These are phyloP conservation scores for Pseudogymnoascus sp. DNA, from an alignment of 2,329 filamentous ascomycete species.

Conservation along the genomic window DNA sequence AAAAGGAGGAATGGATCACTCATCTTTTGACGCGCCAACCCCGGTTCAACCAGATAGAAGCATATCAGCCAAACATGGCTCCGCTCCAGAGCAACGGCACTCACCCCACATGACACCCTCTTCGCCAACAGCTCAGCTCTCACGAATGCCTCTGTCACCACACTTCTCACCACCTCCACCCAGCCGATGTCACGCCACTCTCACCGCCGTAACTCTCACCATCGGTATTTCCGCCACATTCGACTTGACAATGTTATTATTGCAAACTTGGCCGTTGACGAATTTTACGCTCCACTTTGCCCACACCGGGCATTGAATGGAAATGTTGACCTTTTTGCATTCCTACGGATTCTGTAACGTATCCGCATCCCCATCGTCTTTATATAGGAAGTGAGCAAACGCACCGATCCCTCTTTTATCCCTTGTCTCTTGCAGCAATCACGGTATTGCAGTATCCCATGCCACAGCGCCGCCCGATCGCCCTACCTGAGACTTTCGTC, in stretches of 20 bases:
- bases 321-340: background rate
- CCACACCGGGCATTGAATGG: background rate
- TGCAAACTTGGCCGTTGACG: background rate
- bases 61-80: too few species aligned
- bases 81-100: too few species aligned
- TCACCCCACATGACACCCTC: too few species aligned
- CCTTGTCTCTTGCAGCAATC: too few species aligned
- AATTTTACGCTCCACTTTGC: background rate
- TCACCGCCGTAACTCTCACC: background rate
- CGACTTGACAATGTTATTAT: background rate
- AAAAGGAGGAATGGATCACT: too few species aligned
- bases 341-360: background rate
- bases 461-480: too few species aligned
- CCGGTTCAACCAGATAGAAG: too few species aligned
- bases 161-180: background rate
- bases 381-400: background rate
- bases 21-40: too few species aligned
- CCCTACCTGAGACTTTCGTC: too few species aligned
- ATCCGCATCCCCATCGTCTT: background rate
- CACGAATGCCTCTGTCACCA: background rate
- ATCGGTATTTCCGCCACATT: background rate
- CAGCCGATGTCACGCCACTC: background rate
- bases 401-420: too few species aligned
- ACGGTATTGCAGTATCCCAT: too few species aligned
- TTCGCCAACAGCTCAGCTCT: too few species aligned